Evolutionary conservation across 805 yeast genomes (phyloP), one percentile per base, ranked within the genome.

Genomic region (Myxozyma melibiosi): DNA sequence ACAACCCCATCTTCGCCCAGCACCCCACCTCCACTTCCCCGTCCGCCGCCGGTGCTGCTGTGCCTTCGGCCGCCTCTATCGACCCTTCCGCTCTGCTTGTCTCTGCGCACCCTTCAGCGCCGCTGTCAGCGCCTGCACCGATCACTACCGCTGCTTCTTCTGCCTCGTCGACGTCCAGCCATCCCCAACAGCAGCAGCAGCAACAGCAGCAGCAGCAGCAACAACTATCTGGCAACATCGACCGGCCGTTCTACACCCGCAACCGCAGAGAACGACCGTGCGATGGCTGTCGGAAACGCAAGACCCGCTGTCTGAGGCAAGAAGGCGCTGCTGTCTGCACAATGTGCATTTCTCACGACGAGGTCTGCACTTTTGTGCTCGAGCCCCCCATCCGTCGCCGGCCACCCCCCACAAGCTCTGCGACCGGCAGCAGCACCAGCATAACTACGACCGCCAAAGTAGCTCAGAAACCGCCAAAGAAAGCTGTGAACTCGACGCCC

Each of bases 241-340:
- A 46, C 45, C 35, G 67, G 11, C 66, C 68, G 4, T 63, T 57
- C 28, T 64, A 51, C 50, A 65, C 66, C 1, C 52, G 68, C 18
- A 66, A 66, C 38, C 54, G 68, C 28, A 54, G 63, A n/a, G 68
- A 66, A 16, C 68, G 73, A 27, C 78, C 78, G 4, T 74, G 78
- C 53, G 67, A 71, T 42, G 71, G 70, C 6, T 74, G 78, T 53
- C 62, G 76, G n/a, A 65, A 70, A 33, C 67, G 77, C 31, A 74
- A 73, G 63, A 71, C 72, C 0, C 68, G 70, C 55, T 73, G 76
- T 40, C 57, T 67, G n/a, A 61, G 71, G 1, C 66, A 66, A 2
- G 67, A 62, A 8, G 60, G 57, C 3, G 44, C 66, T 0, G 39
- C 51, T 14, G 57, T 59, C 8, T 73, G 76, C 52, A 41, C 65